Evolutionary conservation across 306 rosid species (phyloP), one percentile per base, ranked within the genome.

Genomic region (Trifolium fragiferum): DNA sequence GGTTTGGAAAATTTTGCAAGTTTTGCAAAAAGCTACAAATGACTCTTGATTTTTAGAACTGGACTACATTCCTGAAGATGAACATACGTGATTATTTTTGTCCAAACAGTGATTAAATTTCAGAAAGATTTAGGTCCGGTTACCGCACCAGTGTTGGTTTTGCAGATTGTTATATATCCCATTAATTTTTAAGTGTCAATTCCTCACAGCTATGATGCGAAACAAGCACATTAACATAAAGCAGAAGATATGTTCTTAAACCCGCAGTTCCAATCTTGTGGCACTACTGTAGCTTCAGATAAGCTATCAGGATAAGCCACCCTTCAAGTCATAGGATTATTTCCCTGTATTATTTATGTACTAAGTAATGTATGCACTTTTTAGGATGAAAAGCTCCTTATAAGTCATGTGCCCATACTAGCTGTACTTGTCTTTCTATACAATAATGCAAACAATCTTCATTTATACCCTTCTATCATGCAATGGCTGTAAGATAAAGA

Each of bases 1-100:
- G 96, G 96, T 68, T 83, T 95, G 84, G 88, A 92, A 82, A 74
- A 86, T 66, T 92, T 92, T 78, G 90, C 95, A 16, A 85, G 57
- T 1, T 81, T 86, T 69, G 90, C 89, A 19, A 88, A 82, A 80
- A 89, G 79, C 86, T 89, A 83, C 86, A 53, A 78, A 60, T 55
- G 68, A 75, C 18, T 78, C 86, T 64, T 51, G 57, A 65, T 76
- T 80, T 73, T 78, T 76, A 53, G n/a, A 33, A 35, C 70, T 73
- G n/a, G 33, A 35, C 66, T 73, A 19, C 55, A 58, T 70, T 44
- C 43, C 7, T 64, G 33, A 55, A 68, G 21, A 35, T 54, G 54
- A 51, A 25, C 37, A 66, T 27, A 66, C 20, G 21, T 30, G 27
- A 78, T 23, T 50, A 60, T 58, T 71, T 47, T 60, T 47, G 73